Base-by-base conservation (phyloP, 2,329 filamentous ascomycete genomes). In the Fusarium pininemorale region DNA sequence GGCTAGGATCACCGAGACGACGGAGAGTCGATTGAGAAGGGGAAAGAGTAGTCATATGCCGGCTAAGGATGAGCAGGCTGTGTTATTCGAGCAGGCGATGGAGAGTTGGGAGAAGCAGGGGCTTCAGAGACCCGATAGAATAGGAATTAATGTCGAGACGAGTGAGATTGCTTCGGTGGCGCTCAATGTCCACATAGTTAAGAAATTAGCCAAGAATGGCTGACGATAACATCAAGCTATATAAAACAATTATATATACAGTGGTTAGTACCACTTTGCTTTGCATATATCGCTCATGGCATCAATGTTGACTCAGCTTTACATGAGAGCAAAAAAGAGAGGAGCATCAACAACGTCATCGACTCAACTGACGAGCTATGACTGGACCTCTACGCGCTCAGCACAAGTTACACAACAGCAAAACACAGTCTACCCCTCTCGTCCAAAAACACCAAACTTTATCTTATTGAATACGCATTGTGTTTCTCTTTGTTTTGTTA, bases 361-460 rank as follows among this genome's bases (percentile, higher is more conserved):
- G 72, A 74, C 28, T 75, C 32, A 30, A 24, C 14, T 15, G 10
- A 42, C 47, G 15, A 12, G 20, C 37, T 72, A 7, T 69, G 60
- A 74, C 72, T 74, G 72, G 72, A 62, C 50, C 51, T 61, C 35
- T 45, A 62, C 51, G 63, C 67, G 51, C 51, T 55, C n/a, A 20
- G 22, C 39, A 51, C 24, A 39, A 44, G 42, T 30, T 35, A 28
- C 41, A 60, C 28, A 12, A 15, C 26, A 53, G 51, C 14, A 58
- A 44, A 39, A 54, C 28, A 41, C 7, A 24, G 6, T 56, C 42
- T 64, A 65, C 72, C 68, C 68, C 72, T 72, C 72, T 58, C 57
- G 30, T 4, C 6, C 4, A 30, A 20, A 59, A 35, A 50, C 32
- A 58, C 16, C 39, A 48, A 10, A 54, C n/a, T 56, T 35, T 15